Evolutionary conservation across 495 filamentous ascomycete species (phyloP), one percentile per base, ranked within the genome.

Genomic region (Penicillium ochrochloron): DNA sequence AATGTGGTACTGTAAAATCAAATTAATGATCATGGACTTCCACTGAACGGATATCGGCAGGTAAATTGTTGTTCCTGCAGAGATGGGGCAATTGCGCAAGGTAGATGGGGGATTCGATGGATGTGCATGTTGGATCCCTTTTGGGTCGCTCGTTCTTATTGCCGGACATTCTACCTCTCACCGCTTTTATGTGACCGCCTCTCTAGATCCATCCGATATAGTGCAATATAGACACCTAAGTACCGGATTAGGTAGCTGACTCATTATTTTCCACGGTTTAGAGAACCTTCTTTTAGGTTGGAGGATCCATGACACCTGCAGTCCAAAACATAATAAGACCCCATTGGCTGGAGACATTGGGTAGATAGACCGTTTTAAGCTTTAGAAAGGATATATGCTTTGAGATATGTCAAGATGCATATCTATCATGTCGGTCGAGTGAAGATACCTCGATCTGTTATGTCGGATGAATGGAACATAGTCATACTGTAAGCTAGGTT

Each of bases 91-190:
- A 41, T 41, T 27, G 44, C 50, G 39, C 41, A 61, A 58, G 44
- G 61, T 62, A 31, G 57, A 57, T 64, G 61, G 61, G 48, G 64
- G 48, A 62, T 58, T 66, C 25, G 59, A 64, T 70, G 34, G 63
- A 72, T 70, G 68, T 51, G 60, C 68, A 64, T 66, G 70, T 62
- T 65, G 69, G 68, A 68, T 73, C 68, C 64, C 68, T 62, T 69
- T 71, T 71, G 63, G 70, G 70, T 62, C 53, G 48, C 39, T 48
- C 44, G 27, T 59, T 51, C 46, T 61, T 73, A 65, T 57, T 73
- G 70, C 68, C 69, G 37, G 68, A 58, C 62, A 67, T 62, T 60
- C 1, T 12, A n/a, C 0, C 3, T 0, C 17, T 64, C 19, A 71
- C 65, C 70, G 68, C 68, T 51, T 6, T 21, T 0, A 7, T 0